These are phyloP conservation scores for Stygiomarasmius scandens DNA, from an alignment of 1,284 basidiomycete species.

Conservation along the genomic window DNA sequence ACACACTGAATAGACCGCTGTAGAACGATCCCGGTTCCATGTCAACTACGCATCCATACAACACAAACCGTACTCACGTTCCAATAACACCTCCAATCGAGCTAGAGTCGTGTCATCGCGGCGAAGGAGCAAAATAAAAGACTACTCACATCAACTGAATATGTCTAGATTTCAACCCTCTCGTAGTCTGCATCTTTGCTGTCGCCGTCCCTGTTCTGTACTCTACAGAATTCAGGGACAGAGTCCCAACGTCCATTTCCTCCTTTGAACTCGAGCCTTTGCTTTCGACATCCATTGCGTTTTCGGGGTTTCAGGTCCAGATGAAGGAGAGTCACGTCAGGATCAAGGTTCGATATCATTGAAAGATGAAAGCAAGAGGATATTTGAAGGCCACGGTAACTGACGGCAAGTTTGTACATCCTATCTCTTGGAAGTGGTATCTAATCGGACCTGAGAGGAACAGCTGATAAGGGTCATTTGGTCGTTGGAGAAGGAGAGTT, in stretches of 20 bases:
- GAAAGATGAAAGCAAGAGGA: neutral
- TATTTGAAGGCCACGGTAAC: neutral
- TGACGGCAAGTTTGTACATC: neutral
- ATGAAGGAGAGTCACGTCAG: neutral
- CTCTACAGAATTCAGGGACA: neutral
- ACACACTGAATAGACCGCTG: constrained; percentile 10
- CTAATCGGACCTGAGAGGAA: no score
- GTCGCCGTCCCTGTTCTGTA: neutral
- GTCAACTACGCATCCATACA: neutral
- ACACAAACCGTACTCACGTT: constrained; percentile 8
- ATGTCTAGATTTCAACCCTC: constrained; percentile 18
- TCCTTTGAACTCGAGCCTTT: constrained; percentile 12
- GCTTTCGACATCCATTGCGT: constrained; percentile 4
- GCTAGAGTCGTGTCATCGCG: neutral
- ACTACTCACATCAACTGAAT: constrained; percentile 19
- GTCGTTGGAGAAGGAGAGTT: no score
- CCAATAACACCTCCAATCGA: constrained; percentile 21
- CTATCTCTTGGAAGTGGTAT: no score
- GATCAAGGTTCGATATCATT: no score
- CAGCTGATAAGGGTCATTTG: no score
- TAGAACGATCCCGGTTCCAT: neutral
- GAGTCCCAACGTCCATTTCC: constrained; percentile 9
- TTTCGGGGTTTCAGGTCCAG: neutral
- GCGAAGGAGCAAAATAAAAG: neutral
- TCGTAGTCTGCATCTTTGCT: constrained; percentile 13